These are phyloP conservation scores for Saccharomyces hybrid DNA, from an alignment of 1,139 yeast genomes.

Conservation along the genomic window DNA sequence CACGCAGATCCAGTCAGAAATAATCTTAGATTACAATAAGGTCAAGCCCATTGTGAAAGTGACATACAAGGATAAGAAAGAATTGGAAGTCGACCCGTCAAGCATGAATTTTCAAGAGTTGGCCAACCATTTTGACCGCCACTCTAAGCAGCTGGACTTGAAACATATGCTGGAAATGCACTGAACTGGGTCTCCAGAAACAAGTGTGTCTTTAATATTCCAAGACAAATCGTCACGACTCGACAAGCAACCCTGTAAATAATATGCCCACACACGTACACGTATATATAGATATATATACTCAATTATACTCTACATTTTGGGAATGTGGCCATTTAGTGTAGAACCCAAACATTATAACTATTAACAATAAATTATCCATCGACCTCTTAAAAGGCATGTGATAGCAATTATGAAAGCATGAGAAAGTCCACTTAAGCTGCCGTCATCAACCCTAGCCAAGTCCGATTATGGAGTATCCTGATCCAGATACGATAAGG, in stretches of 20 bases:
- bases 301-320: background rate
- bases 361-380: background rate
- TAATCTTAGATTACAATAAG: slow-evolving; percentile 40
- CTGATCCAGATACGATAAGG: slow-evolving; percentile 52
- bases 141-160: slow-evolving; percentile 61
- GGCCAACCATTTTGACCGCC: slow-evolving; percentile 52
- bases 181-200: background rate
- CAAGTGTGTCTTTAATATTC: background rate
- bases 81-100: slow-evolving; percentile 61
- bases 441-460: background rate
- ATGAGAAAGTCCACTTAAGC: background rate
- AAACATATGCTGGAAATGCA: slow-evolving; percentile 49
- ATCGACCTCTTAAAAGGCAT: background rate
- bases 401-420: background rate
- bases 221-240: background rate
- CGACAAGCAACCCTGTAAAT: background rate
- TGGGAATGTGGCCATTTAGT: background rate
- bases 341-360: background rate
- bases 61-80: slow-evolving; percentile 73
- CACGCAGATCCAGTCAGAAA: slow-evolving; percentile 43
- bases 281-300: background rate
- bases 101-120: slow-evolving; percentile 46
- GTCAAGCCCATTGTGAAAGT: slow-evolving; percentile 60
- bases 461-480: slow-evolving; percentile 18
- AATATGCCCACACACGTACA: background rate